Base-by-base conservation (phyloP, 1,139 yeast species). In the Diutina siamensis region DNA sequence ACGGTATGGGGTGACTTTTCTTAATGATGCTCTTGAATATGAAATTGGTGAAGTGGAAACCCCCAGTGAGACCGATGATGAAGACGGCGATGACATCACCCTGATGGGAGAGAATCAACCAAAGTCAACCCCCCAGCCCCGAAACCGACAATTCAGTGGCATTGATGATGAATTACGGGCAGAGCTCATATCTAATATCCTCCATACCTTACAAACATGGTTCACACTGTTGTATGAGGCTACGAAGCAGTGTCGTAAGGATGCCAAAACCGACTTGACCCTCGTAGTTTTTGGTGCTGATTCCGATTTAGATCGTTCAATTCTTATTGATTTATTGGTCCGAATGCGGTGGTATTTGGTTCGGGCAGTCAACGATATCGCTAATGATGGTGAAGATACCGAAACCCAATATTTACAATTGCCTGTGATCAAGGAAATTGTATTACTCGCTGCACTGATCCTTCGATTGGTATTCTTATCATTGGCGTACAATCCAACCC, bases 131-230 rank as follows among this genome's bases (percentile, higher is more conserved):
- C 5, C 35, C 9, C 38, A 35, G 9, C 28, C 42, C 33, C 28
- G 40, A 13, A 21, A 17, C 15, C 40, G 40, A 5, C 52, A 51
- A 18, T 61, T 64, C 45, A 55, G 51, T 3, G 55, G 51, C 25
- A 54, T 64, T 12, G 66, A 62, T 46, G 63, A 60, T 21, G 60
- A 56, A 22, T 50, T 62, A 32, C 48, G 66, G 17, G 36, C 51
- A 13, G 62, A 64, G 45, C 56, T 64, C 49, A 54, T 59, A 8
- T 44, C 52, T 3, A 40, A 40, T 9, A 32, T 28, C 17, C 35
- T 40, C 15, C 47, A 47, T 27, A 52, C 63, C 10, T 49, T 64
- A 31, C 56, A 56, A 40, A 50, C 57, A 1, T 61, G 61, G 61
- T 60, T 61, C 47, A 47, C 51, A 33, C 51, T 54, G 22, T 46